phyloP scores from a whole-genome alignment of 2,329 filamentous ascomycete species.

The Sphaceloma murrayae region DNA sequence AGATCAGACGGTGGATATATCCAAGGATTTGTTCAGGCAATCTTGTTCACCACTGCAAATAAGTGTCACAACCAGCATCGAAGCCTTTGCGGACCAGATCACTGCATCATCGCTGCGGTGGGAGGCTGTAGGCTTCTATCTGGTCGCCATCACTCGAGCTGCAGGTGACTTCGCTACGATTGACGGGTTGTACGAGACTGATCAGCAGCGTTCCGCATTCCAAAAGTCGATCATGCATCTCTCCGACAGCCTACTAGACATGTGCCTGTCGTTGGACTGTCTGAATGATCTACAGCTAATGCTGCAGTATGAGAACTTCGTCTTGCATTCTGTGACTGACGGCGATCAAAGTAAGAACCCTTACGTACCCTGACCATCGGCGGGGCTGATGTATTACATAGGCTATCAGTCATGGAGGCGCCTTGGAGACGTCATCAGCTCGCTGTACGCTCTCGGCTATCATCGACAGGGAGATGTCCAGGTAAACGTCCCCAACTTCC shows the following conservation, averaged over 20 bases:
- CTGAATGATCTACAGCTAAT: conserved; percentile 39
- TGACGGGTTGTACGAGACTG: conserved; percentile 26
- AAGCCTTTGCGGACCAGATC: conserved; percentile 19
- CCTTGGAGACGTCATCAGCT: conserved; percentile 39
- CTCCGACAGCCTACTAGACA: conserved; percentile 30
- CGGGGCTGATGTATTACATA: conserved; percentile 19
- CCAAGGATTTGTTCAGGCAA: conserved; percentile 15
- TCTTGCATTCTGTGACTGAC: conserved; percentile 36
- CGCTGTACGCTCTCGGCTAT: conserved; percentile 40
- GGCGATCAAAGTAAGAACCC: conserved; percentile 36
- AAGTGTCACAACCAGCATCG: conserved; percentile 5
- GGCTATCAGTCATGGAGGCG: conserved; percentile 41
- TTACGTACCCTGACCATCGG: background rate
- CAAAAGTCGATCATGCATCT: conserved; percentile 28
- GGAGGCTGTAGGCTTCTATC: conserved; percentile 35
- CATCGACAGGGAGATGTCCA: conserved; percentile 34
- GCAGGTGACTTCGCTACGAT: conserved; percentile 26
- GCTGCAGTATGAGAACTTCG: conserved; percentile 40
- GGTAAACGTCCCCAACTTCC: conserved; percentile 31
- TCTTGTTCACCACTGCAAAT: conserved; percentile 19
- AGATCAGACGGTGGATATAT: conserved; percentile 2
- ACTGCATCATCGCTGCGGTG: conserved; percentile 29
- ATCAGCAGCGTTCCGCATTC: conserved; percentile 19
- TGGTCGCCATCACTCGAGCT: conserved; percentile 33
- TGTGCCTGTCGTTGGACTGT: conserved; percentile 29